Evolutionary conservation across 352 stramenopile genomes (phyloP).

Genomic region (Phytophthora crassamura): DNA sequence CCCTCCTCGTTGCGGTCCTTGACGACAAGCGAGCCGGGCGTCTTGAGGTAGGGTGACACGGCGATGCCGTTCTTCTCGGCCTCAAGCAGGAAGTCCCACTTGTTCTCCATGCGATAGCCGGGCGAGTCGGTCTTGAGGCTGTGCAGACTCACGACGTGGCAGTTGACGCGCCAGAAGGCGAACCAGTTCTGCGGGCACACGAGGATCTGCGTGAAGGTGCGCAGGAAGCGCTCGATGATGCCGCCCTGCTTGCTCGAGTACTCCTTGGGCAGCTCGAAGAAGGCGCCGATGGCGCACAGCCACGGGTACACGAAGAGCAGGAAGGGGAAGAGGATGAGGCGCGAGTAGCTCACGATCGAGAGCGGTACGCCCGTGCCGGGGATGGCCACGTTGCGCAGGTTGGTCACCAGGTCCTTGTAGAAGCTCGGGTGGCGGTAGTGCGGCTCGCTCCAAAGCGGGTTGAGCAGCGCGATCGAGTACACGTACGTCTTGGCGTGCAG

Average conservation of each 20-base stretch:
- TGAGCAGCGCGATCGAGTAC: conserved; percentile 94
- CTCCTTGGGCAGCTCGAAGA: conserved; percentile 73
- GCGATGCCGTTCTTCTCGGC: conserved; percentile 92
- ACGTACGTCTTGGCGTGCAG: conserved; percentile 93
- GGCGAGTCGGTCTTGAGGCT: conserved; percentile 92
- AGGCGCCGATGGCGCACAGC: conserved; percentile 82
- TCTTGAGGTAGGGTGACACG: conserved; percentile 94
- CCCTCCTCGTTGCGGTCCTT: conserved; percentile 99
- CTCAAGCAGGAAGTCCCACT: conserved; percentile 97
- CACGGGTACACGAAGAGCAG: conserved; percentile 90
- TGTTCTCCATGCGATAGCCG: conserved; percentile 98
- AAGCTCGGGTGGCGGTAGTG: conserved; percentile 98
- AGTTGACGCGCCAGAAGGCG: conserved; percentile 97
- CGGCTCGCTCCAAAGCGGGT: conserved; percentile 95
- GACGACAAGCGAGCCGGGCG: conserved; percentile 91
- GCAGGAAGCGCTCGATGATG: conserved; percentile 92
- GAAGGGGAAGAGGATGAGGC: conserved; percentile 86
- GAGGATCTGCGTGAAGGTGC: conserved; percentile 86
- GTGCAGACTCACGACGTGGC: conserved; percentile 94
- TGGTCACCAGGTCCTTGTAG: conserved; percentile 95
- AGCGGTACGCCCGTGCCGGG: conserved; percentile 96
- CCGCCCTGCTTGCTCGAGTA: conserved; percentile 67
- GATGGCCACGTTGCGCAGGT: conserved; percentile 98
- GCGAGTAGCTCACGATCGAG: conserved; percentile 87
- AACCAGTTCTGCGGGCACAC: conserved; percentile 97